Evolutionary conservation across 2,329 filamentous ascomycete genomes (phyloP).

Genomic region (Aspergillus sp.): DNA sequence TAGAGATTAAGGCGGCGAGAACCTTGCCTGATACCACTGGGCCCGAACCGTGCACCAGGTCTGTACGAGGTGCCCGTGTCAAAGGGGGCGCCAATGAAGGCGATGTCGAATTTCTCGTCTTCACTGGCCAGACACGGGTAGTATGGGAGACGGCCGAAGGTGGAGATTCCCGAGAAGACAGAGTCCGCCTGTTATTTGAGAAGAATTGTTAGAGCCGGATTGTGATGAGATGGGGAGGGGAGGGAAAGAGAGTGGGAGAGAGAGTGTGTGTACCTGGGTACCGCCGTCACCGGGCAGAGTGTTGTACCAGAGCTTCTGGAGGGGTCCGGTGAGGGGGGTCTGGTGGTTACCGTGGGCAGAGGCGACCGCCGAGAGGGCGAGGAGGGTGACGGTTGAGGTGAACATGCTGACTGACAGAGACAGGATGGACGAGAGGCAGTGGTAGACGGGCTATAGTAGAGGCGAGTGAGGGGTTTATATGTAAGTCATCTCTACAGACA

Average conservation of each 20-base stretch:
- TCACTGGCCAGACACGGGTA: slow-evolving; percentile 73
- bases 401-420: slow-evolving; percentile 24
- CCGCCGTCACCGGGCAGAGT: slow-evolving; percentile 80
- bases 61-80: slow-evolving; percentile 86
- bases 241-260: background rate
- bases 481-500: background rate
- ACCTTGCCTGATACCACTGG: slow-evolving; percentile 83
- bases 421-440: background rate
- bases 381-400: slow-evolving; percentile 21
- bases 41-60: slow-evolving; percentile 81
- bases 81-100: slow-evolving; percentile 82
- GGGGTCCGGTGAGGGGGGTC: slow-evolving; percentile 68
- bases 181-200: slow-evolving; percentile 70
- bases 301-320: slow-evolving; percentile 80
- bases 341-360: slow-evolving; percentile 67
- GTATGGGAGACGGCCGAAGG: slow-evolving; percentile 80
- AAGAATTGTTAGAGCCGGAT: background rate
- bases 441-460: background rate
- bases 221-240: background rate
- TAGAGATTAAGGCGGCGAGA: slow-evolving; percentile 85
- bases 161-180: slow-evolving; percentile 86
- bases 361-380: slow-evolving; percentile 55
- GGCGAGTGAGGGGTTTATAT: slow-evolving; percentile 5
- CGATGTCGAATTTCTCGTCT: slow-evolving; percentile 78
- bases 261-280: slow-evolving; percentile 64